Evolutionary conservation across 768 basidiomycete genomes (phyloP).

Genomic region (Psilocybe cubensis): DNA sequence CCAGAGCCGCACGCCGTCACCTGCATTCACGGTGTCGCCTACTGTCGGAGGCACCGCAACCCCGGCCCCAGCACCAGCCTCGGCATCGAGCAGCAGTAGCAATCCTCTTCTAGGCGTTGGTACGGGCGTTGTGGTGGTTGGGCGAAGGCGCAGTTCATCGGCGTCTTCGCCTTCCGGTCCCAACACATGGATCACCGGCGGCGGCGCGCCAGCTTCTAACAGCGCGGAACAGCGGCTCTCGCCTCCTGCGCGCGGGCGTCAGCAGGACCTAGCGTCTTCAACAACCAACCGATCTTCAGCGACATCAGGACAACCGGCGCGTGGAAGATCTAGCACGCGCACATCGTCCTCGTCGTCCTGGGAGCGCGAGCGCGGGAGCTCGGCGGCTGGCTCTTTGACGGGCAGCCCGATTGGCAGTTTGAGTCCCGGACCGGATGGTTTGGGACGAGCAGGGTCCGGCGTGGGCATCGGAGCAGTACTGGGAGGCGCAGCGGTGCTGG

Average conservation of each 20-base stretch:
- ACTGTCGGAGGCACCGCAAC: neutral
- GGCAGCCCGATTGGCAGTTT: constrained; percentile 37
- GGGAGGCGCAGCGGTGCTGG: constrained; percentile 30
- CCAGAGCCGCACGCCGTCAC: constrained; percentile 33
- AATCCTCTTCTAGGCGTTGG: neutral
- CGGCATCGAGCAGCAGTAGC: too few species aligned
- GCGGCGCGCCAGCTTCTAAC: neutral
- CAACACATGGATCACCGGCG: constrained; percentile 6
- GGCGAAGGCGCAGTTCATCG: constrained; percentile 12
- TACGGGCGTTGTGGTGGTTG: neutral
- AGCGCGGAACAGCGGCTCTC: constrained; percentile 21
- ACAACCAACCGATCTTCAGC: constrained; percentile 14
- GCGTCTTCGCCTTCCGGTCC: constrained; percentile 20
- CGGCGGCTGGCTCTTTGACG: constrained; percentile 35
- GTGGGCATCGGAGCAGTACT: constrained; percentile 20
- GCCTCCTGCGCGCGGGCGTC: constrained; percentile 21
- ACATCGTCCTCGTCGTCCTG: constrained; percentile 56
- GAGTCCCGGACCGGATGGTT: constrained; percentile 37
- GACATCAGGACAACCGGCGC: constrained; percentile 28
- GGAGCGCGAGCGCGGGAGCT: constrained; percentile 45
- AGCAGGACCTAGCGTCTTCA: constrained; percentile 9
- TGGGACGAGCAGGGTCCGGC: constrained; percentile 6
- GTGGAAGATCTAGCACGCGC: constrained; percentile 60
- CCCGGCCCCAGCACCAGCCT: neutral
- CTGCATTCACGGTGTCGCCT: constrained; percentile 26